A percentile compares a stretch with the other conserved stretches of the same genome.
These are phyloP conservation scores for Starmerella lactis-condensi DNA, from an alignment of 805 yeast genomes.

Conservation along the genomic window DNA sequence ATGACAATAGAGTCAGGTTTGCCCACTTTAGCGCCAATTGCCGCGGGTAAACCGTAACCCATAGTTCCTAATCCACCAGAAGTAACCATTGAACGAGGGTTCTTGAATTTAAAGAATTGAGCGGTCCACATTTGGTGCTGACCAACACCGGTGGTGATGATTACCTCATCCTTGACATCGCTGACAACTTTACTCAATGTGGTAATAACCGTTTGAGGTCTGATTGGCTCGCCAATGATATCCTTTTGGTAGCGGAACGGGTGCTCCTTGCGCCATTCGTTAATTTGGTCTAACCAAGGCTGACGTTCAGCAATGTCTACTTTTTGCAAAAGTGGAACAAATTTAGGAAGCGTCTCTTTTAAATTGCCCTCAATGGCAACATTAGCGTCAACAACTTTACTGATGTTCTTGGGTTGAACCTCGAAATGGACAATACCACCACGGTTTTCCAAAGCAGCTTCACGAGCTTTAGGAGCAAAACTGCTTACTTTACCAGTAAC, in stretches of 20 bases:
- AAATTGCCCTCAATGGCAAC: constrained; percentile 97
- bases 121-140: constrained; percentile 99
- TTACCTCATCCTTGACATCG: constrained; percentile 47
- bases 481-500: constrained; percentile 72
- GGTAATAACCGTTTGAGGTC: constrained; percentile 79
- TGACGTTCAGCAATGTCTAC: constrained; percentile 38
- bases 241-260: constrained; percentile 72
- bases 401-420: constrained; percentile 89
- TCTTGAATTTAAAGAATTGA: constrained; percentile 85
- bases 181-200: constrained; percentile 61
- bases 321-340: constrained; percentile 50
- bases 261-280: constrained; percentile 67
- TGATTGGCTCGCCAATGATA: constrained; percentile 39
- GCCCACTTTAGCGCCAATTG: constrained; percentile 95
- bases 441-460: constrained; percentile 69
- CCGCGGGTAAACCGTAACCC: constrained; percentile 96
- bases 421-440: constrained; percentile 97
- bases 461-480: constrained; percentile 85
- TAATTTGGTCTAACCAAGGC: constrained; percentile 60
- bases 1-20: constrained; percentile 87
- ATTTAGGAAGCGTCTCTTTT: constrained; percentile 48
- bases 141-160: constrained; percentile 95
- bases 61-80: constrained; percentile 98
- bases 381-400: constrained; percentile 84
- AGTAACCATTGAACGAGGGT: constrained; percentile 87